Evolutionary conservation across 768 basidiomycete species (phyloP), one percentile per base, ranked within the genome.

Genomic region (Clathrus columnatus): DNA sequence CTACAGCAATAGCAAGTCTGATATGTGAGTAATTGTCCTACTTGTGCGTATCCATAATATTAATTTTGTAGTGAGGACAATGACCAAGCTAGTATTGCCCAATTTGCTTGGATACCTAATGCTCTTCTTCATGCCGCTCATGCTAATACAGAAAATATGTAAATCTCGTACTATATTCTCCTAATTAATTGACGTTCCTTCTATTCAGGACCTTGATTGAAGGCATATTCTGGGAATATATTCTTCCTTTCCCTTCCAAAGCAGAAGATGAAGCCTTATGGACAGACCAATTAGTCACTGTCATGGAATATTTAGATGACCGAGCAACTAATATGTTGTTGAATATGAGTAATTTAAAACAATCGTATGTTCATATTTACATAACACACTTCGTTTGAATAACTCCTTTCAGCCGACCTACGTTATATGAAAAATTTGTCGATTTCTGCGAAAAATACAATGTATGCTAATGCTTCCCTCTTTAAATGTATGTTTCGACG

Each of bases 31-130:
- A 26, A 16, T 50, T n/a, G n/a, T 36, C 29, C 14, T 48, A 47
- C 41, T 14, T 47, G 45, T 16, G 24, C 24, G 48, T 28, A n/a
- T 18, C 20, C 10, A n/a, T 11, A 3, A 6, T 54, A 29, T n/a
- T 17, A 8, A 26, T 18, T 20, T 30, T 24, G 3, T 48, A 98
- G 95, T 59, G 92, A 95, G 66, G 84, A 83, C 57, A 81, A 83
- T 41, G 89, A 92, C 52, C 69, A 76, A 1, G 72, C 79, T 0
- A 91, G 91, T 1, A 75, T 85, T 27, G 63, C 72, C 16, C 88
- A 94, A 46, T 97, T 98, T 63, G 82, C 81, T 0, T 99, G 96
- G 96, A 97, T 99, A 58, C 93, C 96, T 0, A 76, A 84, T 24
- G 72, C 76, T 41, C 72, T 98, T 27, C 71, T 94, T 7, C 74